These are phyloP conservation scores for Trichoderma sp. DNA, from an alignment of 2,329 filamentous ascomycete genomes.

Conservation along the genomic window DNA sequence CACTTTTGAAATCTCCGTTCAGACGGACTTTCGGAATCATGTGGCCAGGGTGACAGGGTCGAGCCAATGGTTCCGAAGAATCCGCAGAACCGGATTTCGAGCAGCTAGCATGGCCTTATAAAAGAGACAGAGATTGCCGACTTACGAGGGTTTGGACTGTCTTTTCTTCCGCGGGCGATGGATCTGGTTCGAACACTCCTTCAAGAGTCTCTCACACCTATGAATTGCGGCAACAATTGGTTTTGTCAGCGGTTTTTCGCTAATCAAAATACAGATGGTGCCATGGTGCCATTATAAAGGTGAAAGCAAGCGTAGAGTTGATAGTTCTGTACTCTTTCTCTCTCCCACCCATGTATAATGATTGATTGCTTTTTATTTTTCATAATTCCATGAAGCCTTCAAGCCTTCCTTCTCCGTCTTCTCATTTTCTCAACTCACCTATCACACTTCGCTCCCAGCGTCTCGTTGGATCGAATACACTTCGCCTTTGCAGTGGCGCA, in stretches of 20 bases:
- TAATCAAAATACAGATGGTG: background rate
- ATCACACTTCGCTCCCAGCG: slow-evolving; percentile 47
- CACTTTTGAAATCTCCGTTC: slow-evolving; percentile 9
- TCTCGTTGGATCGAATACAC: slow-evolving; percentile 47
- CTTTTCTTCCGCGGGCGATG: slow-evolving; percentile 55
- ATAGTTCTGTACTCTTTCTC: background rate
- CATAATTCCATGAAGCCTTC: background rate
- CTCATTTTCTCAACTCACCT: slow-evolving; percentile 36
- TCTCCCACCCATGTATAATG: background rate
- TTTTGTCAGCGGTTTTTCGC: background rate
- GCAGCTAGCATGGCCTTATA: background rate
- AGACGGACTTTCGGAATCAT: background rate
- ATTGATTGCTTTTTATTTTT: background rate
- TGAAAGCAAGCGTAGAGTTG: background rate
- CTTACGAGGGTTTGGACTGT: slow-evolving; percentile 53
- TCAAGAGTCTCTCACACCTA: slow-evolving; percentile 52
- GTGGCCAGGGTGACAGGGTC: background rate
- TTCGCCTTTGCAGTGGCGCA: slow-evolving; percentile 55
- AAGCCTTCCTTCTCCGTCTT: background rate
- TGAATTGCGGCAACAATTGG: background rate
- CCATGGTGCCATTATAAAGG: background rate
- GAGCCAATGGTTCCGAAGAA: background rate
- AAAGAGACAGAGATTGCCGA: slow-evolving; percentile 23
- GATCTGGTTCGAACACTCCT: slow-evolving; percentile 50
- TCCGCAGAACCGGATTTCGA: background rate